Conservation (phyloP, 495 filamentous ascomycete genomes). For the Penicillium cosmopolitanum region DNA sequence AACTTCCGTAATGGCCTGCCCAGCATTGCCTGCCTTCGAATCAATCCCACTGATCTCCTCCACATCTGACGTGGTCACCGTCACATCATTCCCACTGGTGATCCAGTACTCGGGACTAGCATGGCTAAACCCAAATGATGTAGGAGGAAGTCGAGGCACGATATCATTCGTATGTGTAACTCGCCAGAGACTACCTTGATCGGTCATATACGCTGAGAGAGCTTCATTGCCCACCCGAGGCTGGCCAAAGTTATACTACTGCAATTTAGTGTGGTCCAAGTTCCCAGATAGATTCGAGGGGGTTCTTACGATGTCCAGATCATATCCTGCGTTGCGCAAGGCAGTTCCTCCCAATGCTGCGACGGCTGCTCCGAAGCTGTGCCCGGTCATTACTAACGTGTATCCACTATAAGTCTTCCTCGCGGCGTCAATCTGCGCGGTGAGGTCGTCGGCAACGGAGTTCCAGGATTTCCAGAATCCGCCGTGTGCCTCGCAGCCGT, state of each 20-base stretch:
- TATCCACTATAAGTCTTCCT: conserved; percentile 49
- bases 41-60: conserved; percentile 38
- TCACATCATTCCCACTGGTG: conserved; percentile 38
- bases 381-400: conserved; percentile 63
- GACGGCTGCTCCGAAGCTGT: conserved; percentile 71
- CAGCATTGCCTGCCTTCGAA: conserved; percentile 46
- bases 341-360: conserved; percentile 62
- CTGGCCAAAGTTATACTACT: conserved; percentile 66
- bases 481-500: conserved; percentile 51
- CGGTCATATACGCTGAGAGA: conserved; percentile 58
- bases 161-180: conserved; percentile 71
- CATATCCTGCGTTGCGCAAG: conserved; percentile 54
- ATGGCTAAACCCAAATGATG: conserved; percentile 59
- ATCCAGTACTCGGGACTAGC: conserved; percentile 72
- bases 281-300: neutral
- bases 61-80: conserved; percentile 47
- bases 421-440: conserved; percentile 39
- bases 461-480: conserved; percentile 64
- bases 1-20: conserved; percentile 6
- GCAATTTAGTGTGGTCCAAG: neutral
- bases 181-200: conserved; percentile 57
- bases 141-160: conserved; percentile 65
- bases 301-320: conserved; percentile 36
- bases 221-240: conserved; percentile 67
- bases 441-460: conserved; percentile 44